Evolutionary conservation across 1,284 basidiomycete genomes (phyloP), one percentile per base, ranked within the genome.

Genomic region (Xerocomus amazonicus): DNA sequence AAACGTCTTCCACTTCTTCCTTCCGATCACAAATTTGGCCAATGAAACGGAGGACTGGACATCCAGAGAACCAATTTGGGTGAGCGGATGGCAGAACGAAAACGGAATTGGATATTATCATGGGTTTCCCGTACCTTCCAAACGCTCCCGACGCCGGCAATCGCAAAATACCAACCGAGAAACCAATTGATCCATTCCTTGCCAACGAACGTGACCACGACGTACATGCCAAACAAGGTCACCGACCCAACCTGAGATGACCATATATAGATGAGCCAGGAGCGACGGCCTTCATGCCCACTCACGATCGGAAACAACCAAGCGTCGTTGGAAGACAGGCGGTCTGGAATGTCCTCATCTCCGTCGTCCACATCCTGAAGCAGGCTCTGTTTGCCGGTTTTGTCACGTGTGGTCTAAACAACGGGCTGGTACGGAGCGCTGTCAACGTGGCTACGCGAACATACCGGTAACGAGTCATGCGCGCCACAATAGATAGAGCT

Each of bases 181-280:
- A 90, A 54, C 74, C 76, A 81, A 64, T 92, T 92, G 55, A 97
- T 84, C 86, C 90, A 92, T 58, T 84, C 81, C 59, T 79, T 83
- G 36, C 90, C 90, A 38, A 91, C 69, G 64, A 87, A 94, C 62
- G 84, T 85, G 57, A 93, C 78, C 33, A 85, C 69, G 43, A 81
- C 61, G 61, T 89, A 93, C 45, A 92, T 68, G 6, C 81, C 78
- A 53, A 87, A 73, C 27, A 93, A 72, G 17, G 78, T 75, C 3
- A 71, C 70, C 1, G 86, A 89, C 7, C 84, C 87, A 51, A 87
- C 66, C 85, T 89, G 41, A 10, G 5, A 26, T 3, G 34, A 29
- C 27, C 14, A 13, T n/a, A 9, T 16, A 9, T 39, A 16, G 16
- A 17, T 50, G 28, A 49, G 43, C 9, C 5, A n/a, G 33, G 16